Conservation (phyloP, 108 stramenopile genomes). For the Cyclotella kingstonii region DNA sequence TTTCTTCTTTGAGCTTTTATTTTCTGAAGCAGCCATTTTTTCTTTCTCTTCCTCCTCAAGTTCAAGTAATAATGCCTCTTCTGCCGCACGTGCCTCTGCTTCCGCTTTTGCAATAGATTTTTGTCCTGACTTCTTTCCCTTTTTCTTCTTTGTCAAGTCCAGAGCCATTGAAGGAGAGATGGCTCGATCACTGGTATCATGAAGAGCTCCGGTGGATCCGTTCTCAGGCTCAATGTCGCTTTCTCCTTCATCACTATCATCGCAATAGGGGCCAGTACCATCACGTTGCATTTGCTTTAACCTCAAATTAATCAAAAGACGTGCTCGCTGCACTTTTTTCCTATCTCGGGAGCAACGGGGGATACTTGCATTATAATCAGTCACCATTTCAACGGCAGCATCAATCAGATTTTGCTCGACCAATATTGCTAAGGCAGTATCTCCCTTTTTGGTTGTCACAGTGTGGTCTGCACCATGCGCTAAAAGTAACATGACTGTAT, state of each 20-base stretch:
- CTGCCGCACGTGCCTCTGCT: conserved; percentile 78
- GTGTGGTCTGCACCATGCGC: conserved; percentile 87
- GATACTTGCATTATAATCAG: conserved; percentile 87
- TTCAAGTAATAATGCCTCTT: conserved; percentile 79
- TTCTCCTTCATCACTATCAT: conserved; percentile 36
- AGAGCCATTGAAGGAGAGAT: conserved; percentile 16
- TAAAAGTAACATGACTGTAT: conserved; percentile 80
- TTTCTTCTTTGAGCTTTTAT: conserved; percentile 81
- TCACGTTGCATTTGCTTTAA: conserved; percentile 79
- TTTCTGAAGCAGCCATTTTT: conserved; percentile 66
- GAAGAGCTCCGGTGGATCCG: conserved; percentile 26
- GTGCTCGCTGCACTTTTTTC: conserved; percentile 88
- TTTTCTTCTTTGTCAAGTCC: conserved; percentile 67
- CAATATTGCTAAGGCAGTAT: conserved; percentile 87
- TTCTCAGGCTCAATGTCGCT: conserved; percentile 24
- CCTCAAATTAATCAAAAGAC: conserved; percentile 81
- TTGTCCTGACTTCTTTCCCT: conserved; percentile 67
- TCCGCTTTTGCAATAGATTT: conserved; percentile 61
- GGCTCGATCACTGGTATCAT: conserved; percentile 39
- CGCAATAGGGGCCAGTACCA: conserved; percentile 58
- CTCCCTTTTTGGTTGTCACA: conserved; percentile 92
- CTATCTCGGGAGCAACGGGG: conserved; percentile 89
- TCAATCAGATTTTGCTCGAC: conserved; percentile 91
- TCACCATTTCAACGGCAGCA: conserved; percentile 91
- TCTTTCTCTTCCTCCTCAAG: conserved; percentile 79